Evolutionary conservation across 169 alveolate species (phyloP).

Genomic region (Babesia ovis): DNA sequence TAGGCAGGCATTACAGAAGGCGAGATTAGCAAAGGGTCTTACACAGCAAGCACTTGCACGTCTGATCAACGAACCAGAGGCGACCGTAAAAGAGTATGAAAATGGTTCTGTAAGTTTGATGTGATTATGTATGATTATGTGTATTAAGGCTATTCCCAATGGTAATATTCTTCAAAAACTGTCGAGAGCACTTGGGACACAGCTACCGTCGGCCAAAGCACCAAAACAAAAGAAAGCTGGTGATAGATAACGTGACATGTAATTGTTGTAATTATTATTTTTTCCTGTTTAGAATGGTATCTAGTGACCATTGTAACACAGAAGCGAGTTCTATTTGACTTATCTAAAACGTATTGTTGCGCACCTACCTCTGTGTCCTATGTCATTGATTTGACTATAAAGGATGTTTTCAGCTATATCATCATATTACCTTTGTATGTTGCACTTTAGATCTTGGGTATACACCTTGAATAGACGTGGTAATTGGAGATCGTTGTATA

Average conservation of each 20-base stretch:
- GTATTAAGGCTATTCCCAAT: constrained; percentile 72
- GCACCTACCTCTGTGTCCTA: constrained; percentile 26
- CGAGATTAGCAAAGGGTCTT: constrained; percentile 67
- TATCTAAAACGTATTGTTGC: background rate
- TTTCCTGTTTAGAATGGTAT: constrained; percentile 32
- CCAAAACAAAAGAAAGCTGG: constrained; percentile 49
- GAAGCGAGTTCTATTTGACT: constrained; percentile 16
- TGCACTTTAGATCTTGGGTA: constrained; percentile 59
- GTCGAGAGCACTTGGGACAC: constrained; percentile 71
- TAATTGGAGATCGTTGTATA: constrained; percentile 69
- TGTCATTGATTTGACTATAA: constrained; percentile 20
- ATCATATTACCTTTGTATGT: constrained; percentile 48
- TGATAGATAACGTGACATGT: background rate
- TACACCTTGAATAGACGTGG: constrained; percentile 56
- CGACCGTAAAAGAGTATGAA: constrained; percentile 75
- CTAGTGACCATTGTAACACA: constrained; percentile 50
- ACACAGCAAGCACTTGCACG: constrained; percentile 71
- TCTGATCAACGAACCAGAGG: constrained; percentile 69
- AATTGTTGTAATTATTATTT: background rate
- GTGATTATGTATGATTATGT: background rate
- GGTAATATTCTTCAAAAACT: constrained; percentile 72
- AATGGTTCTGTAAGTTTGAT: constrained; percentile 68
- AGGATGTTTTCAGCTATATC: background rate
- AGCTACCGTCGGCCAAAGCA: constrained; percentile 72
- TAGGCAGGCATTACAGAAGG: constrained; percentile 78